Percentiles rank a stretch among this genome's conserved stretches.
Evolutionary conservation across 1,284 basidiomycete species (phyloP).

Genomic region (Apiotrichum sp.): DNA sequence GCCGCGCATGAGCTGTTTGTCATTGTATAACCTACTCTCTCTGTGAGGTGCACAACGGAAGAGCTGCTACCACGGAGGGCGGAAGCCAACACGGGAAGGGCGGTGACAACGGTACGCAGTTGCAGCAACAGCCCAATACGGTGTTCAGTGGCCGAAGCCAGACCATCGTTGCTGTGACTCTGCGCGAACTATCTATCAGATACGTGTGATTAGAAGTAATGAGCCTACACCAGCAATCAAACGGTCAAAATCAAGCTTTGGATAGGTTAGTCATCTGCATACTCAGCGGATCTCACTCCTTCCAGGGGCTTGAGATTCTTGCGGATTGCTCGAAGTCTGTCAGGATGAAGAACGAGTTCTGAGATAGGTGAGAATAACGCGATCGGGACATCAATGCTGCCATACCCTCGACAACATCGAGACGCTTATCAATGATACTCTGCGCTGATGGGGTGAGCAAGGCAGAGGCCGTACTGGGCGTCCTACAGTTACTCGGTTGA

Average conservation of each 20-base stretch:
- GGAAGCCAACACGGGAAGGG: conserved; percentile 9
- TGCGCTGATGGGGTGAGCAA: conserved; percentile 43
- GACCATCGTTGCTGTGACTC: neutral
- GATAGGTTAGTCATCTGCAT: too few species aligned
- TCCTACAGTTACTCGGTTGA: conserved; percentile 67
- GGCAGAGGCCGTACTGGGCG: neutral
- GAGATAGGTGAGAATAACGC: too few species aligned
- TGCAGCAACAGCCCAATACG: conserved; percentile 26
- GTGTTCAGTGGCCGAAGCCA: conserved; percentile 12
- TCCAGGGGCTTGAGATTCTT: conserved; percentile 64
- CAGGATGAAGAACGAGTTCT: conserved; percentile 72
- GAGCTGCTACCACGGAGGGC: neutral
- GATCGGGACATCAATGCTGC: too few species aligned
- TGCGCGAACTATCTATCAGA: conserved; percentile 14
- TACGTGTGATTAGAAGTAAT: too few species aligned
- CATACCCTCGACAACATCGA: conserved; percentile 74
- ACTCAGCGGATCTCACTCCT: conserved; percentile 48
- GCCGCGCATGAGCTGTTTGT: neutral
- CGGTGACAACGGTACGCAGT: conserved; percentile 19
- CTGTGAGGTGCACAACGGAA: neutral
- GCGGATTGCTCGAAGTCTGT: conserved; percentile 62
- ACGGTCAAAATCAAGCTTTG: conserved; percentile 46
- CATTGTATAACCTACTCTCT: neutral
- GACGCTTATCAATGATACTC: conserved; percentile 65
- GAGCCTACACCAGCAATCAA: conserved; percentile 62